Evolutionary conservation across 805 yeast species (phyloP), one percentile per base, ranked within the genome.

Genomic region (Wickerhamiella lipophila): DNA sequence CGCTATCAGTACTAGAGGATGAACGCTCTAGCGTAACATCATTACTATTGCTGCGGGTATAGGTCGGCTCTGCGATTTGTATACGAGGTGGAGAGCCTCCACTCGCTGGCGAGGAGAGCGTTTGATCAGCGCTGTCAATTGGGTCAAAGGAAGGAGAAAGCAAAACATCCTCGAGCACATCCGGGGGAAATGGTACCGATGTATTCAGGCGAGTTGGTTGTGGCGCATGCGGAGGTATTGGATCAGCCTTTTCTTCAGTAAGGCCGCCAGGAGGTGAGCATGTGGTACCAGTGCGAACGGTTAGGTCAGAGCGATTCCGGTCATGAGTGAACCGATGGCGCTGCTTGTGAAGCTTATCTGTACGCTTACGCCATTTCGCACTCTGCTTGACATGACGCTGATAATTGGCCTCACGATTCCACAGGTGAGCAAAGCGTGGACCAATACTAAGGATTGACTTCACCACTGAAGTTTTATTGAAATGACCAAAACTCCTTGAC

Each of bases 361-460:
- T 25, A 11, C 43, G 23, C n/a, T 23, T 22, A 9, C 30, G 29
- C 43, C 29, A 23, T 22, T 25, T 22, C 12, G 29, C 30, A 3
- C 15, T 25, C 18, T 26, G 30, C 30, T 34, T 25, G 25, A 40
- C 27, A 9, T 46, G 32, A 13, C 46, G n/a, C 8, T 45, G 38
- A 3, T 46, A 45, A 32, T 45, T 23, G 5, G 57, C 56, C 15
- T 55, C 57, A 19, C 57, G 57, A 26, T 53, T 52, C n/a, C 56
- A 41, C 22, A 42, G 23, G 6, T 49, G 25, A 3, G 30, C 30
- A 4, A 41, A 8, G 5, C 21, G 27, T 7, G 9, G 6, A 6
- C 46, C 8, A 8, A 22, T 23, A 4, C 25, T 40, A 2, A 34
- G 27, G 2, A 40, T 7, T 1, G 21, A 12, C 15, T 38, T 23